Conservation (phyloP, 1,284 basidiomycete genomes). For the Cutaneotrichosporon sp. region DNA sequence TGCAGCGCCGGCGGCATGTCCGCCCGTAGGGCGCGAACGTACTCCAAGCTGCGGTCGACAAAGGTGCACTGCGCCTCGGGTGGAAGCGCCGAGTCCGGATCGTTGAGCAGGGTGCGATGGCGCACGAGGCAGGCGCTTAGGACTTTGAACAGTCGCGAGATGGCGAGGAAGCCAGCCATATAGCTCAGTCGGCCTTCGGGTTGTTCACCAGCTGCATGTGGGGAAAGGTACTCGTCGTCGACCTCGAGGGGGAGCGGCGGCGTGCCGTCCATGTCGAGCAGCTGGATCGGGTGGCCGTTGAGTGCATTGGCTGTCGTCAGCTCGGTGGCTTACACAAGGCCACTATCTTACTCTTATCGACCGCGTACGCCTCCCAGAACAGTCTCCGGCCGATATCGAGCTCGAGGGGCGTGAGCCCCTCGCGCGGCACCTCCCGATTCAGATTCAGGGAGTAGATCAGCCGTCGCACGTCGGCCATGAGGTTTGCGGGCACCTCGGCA, state of each 20-base stretch:
- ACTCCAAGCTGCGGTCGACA: slow-evolving; percentile 3
- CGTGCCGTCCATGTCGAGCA: slow-evolving; percentile 27
- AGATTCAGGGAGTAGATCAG: slow-evolving; percentile 28
- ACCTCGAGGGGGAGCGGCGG: slow-evolving; percentile 32
- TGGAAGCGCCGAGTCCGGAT: slow-evolving; percentile 18
- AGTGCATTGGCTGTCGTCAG: slow-evolving; percentile 26
- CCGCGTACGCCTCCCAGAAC: slow-evolving; percentile 33
- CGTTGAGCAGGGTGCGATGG: slow-evolving; percentile 27
- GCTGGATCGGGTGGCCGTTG: slow-evolving; percentile 26
- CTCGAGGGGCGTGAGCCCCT: slow-evolving; percentile 24
- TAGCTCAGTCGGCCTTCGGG: slow-evolving; percentile 20
- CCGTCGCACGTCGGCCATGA: slow-evolving; percentile 29
- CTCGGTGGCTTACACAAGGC: slow-evolving; percentile 1
- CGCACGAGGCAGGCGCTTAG: slow-evolving; percentile 30
- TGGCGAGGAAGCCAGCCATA: slow-evolving; percentile 29
- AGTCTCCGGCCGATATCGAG: slow-evolving; percentile 29
- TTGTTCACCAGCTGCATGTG: slow-evolving; percentile 5
- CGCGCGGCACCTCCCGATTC: slow-evolving; percentile 20
- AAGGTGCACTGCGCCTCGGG: not conserved
- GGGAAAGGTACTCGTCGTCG: slow-evolving; percentile 34
- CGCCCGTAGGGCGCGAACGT: slow-evolving; percentile 19
- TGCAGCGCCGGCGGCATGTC: slow-evolving; percentile 17
- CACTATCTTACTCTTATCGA: slow-evolving; percentile 10
- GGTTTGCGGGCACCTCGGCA: slow-evolving; percentile 17
- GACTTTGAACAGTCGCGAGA: slow-evolving; percentile 27